Evolutionary conservation across 2,329 filamentous ascomycete genomes (phyloP), one percentile per base, ranked within the genome.

Genomic region (Chrysoporthe austroafricana): DNA sequence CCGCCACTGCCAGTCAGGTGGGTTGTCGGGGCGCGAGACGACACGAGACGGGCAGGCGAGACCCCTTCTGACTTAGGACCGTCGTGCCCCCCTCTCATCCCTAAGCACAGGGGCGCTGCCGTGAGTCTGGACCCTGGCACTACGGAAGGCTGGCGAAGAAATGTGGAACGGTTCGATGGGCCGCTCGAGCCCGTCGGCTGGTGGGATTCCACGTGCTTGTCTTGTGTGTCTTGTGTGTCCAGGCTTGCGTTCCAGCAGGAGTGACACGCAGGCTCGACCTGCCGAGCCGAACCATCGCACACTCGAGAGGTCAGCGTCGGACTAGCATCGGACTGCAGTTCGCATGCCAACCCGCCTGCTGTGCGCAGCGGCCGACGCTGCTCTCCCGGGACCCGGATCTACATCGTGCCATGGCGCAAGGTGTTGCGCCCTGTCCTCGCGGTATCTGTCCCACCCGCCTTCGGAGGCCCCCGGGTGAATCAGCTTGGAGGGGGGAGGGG

Each of bases 1-100:
- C 42, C 48, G 42, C 36, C 46, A 34, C 3, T 21, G 6, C 9
- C 8, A n/a, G 46, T n/a, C 46, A 50, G 46, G 21, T 50, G 46
- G 48, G 8, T 14, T 14, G 48, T 52, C 48, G 21, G 26, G 21
- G 16, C 65, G 71, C 66, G 75, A 21, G 73, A 74, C 39, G 73
- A 71, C 57, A 57, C 34, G n/a, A 39, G 54, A 39, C 54, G 8
- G 16, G 7, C 34, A 21, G 14, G 34, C 54, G 7, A 57, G 34
- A 57, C 54, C 34, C 11, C 18, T 57, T 21, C 26, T 32, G 50
- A 32, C 50, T 39, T 21, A 32, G 54, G 9, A 39, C 32, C 32
- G 18, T 18, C 6, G 18, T 16, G n/a, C 34, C 18, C 9, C 34
- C 18, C 14, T 39, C 26, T 44, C 46, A 36, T 62, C 57, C 57